Conservation (phyloP, 768 basidiomycete genomes). For the Peribolospora baueri region DNA sequence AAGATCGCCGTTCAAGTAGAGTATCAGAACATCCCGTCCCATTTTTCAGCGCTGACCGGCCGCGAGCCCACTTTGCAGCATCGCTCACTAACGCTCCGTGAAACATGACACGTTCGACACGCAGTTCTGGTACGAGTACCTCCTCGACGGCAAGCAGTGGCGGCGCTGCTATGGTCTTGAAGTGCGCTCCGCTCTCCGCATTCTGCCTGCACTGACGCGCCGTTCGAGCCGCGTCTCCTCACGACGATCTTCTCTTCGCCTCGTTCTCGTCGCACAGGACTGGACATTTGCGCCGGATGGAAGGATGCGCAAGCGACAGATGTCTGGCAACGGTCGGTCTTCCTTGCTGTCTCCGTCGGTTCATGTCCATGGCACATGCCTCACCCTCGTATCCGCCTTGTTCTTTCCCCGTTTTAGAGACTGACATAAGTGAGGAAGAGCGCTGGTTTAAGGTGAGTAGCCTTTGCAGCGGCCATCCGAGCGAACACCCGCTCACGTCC, state of each 20-base stretch:
- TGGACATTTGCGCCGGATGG: slow-evolving; percentile 33
- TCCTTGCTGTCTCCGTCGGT: too few species aligned
- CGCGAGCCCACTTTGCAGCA: background rate
- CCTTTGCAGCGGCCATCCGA: too few species aligned
- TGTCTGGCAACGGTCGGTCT: slow-evolving; percentile 23
- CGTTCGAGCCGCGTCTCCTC: background rate
- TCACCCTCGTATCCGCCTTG: too few species aligned
- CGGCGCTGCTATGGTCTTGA: slow-evolving; percentile 28
- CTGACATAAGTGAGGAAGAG: slow-evolving; percentile 26
- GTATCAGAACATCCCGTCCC: background rate
- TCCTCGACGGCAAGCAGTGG: slow-evolving; percentile 23
- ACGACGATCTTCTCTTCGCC: background rate
- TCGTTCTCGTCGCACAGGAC: slow-evolving; percentile 19
- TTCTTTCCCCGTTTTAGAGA: slow-evolving; percentile 7
- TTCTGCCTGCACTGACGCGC: accelerated
- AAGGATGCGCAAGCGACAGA: slow-evolving; percentile 33
- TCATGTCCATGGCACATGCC: too few species aligned
- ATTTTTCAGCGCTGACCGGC: background rate
- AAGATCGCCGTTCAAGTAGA: slow-evolving; percentile 32
- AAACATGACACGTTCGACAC: background rate
- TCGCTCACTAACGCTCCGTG: background rate
- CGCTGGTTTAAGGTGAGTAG: slow-evolving; percentile 29
- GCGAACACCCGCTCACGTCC: too few species aligned
- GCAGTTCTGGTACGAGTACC: slow-evolving; percentile 28
- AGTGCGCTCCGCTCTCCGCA: background rate